Evolutionary conservation across 176 grass and related monocot species (phyloP).

Genomic region (Stipa capillata): DNA sequence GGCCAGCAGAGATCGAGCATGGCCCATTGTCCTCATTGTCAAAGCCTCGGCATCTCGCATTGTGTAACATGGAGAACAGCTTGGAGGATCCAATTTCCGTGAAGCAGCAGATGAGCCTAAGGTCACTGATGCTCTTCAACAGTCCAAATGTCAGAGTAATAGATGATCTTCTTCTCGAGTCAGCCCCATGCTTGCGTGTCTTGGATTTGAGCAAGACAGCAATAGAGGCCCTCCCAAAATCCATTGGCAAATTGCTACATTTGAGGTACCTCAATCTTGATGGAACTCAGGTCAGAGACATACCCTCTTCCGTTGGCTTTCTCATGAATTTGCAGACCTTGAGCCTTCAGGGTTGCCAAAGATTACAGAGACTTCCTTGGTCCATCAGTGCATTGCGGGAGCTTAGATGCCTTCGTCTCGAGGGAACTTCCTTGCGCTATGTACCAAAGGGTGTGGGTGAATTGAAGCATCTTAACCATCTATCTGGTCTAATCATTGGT

Average conservation of each 20-base stretch:
- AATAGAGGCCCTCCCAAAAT: conserved; percentile 53
- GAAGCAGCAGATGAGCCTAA: conserved; percentile 64
- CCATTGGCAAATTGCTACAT: conserved; percentile 53
- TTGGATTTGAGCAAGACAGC: conserved; percentile 51
- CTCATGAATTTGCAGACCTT: conserved; percentile 75
- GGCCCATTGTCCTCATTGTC: conserved; percentile 12
- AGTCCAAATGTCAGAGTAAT: conserved; percentile 47
- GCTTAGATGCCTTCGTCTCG: conserved; percentile 53
- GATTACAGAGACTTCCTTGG: conserved; percentile 55
- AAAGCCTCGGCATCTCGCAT: conserved; percentile 49
- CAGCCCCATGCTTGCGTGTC: conserved; percentile 37
- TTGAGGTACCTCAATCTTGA: conserved; percentile 83
- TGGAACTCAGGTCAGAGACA: conserved; percentile 41
- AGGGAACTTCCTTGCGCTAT: conserved; percentile 50
- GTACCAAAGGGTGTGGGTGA: conserved; percentile 61
- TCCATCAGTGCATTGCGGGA: conserved; percentile 47
- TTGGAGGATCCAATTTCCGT: conserved; percentile 42
- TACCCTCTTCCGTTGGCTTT: conserved; percentile 65
- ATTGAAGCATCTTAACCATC: conserved; percentile 55
- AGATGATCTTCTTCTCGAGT: conserved; percentile 45
- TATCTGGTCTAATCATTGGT: conserved; percentile 58
- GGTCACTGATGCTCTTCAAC: conserved; percentile 56
- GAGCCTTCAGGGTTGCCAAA: conserved; percentile 47
- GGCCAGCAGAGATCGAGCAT: conserved; percentile 35
- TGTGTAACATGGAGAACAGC: conserved; percentile 44